Base-by-base conservation (phyloP, 2,329 filamentous ascomycete genomes). In the Pezicula radicicola region DNA sequence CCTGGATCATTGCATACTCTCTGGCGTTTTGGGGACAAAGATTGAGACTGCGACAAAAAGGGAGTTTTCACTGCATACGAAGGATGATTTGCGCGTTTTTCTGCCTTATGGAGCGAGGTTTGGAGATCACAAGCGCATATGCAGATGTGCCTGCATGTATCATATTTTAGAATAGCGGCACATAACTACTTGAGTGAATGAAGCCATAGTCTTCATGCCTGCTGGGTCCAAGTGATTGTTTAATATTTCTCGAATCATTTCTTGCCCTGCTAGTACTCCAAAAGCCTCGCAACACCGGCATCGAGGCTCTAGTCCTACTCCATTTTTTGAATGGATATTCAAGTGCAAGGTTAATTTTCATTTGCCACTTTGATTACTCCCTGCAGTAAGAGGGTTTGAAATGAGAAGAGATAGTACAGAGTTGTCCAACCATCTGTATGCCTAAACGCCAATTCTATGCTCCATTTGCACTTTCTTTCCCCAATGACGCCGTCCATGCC, bases 1-100 rank as follows among this genome's bases (percentile, higher is more conserved):
- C 13, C 30, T 33, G 30, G 42, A 45, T 52, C 36, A 42, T 45
- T 44, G 48, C 46, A 48, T 27, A 48, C 30, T 16, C 27, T 25
- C n/a, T 27, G 42, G 42, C 42, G 42, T 45, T 44, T 45, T 28
- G 42, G 42, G 42, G 27, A 25, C 25, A 19, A 16, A 48, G 41
- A 35, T 43, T 44, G 46, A 45, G 25, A 45, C 25, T 45, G 48
- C 39, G 40, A 36, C 28, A 42, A 46, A 51, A 53, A 36, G 41
- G 44, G 45, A 16, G 40, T 28, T 46, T 45, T 49, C 48, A 52
- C 48, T 53, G 54, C 55, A 56, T 58, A 50, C 53, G 54, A 36
- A 42, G 42, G 19, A 30, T 12, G 27, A 30, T 16, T 27, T 12
- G 42, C 16, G 19, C 28, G 6, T 21, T 27, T 16, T 27, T 28